Base-by-base conservation (phyloP, 2,329 filamentous ascomycete species). In the Tolypocladium capitatum region DNA sequence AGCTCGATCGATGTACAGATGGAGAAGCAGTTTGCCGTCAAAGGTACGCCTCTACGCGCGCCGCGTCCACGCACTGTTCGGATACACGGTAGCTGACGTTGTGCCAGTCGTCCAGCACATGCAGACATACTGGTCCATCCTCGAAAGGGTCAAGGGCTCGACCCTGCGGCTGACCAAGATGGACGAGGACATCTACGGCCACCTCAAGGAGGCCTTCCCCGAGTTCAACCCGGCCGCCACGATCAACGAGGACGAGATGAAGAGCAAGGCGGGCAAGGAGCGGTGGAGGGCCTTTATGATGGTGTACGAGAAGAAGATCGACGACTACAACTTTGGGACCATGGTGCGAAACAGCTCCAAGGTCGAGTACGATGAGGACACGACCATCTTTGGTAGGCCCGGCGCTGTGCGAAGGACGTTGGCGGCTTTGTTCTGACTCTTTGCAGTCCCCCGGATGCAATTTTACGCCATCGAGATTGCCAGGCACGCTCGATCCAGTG, bases 1-100 rank as follows among this genome's bases (percentile, higher is more conserved):
- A 50, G 24, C 51, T 43, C 11, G n/a, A 30, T 30, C 21, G 4
- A 18, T 20, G 8, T 34, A 7, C 20, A 94, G 86, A 96, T 98
- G 65, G 92, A 98, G 78, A 95, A 96, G 76, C 92, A 97, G 68
- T 98, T 98, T 61, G 92, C 92, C 30, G 92, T 98, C 59, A 97
- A 97, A 75, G 85, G 86, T 88, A 4, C 5, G 32, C 8, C 20
- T 28, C 43, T 2, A 14, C 31, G 5, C 31, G 5, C 31, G 5
- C 31, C 28, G 13, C 31, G 13, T 32, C 31, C 5, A 14, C 38
- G 13, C 38, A 16, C 31, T 7, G 31, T 3, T 14, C 31, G 14
- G 11, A 11, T 21, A 7, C 8, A 3, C 45, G 18, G 24, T 40
- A 20, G 27, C 44, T 33, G 27, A 33, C 38, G 27, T 4, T 3